A percentile compares a stretch with the other conserved stretches of the same genome.
These are phyloP conservation scores for Saturnispora saitoi DNA, from an alignment of 805 yeast genomes.

Conservation along the genomic window DNA sequence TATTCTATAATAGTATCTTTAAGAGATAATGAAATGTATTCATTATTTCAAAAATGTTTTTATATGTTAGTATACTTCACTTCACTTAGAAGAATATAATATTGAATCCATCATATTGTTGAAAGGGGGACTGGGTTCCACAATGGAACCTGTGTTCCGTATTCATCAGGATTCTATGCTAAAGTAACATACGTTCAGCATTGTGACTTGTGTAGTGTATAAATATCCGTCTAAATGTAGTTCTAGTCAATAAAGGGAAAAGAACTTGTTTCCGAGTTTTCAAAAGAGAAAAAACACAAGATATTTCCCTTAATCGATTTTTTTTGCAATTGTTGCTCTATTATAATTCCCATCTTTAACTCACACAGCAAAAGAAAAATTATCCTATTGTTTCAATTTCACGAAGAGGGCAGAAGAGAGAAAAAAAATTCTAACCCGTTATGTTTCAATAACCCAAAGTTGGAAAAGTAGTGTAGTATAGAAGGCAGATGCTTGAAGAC, in stretches of 20 bases:
- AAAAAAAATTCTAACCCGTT: neutral
- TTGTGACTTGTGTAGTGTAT: neutral
- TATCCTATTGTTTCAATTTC: no score
- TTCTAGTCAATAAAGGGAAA: no score
- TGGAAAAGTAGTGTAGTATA: neutral
- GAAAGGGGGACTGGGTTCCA: neutral
- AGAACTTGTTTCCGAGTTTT: neutral
- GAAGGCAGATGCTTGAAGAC: neutral
- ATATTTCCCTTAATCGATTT: no score
- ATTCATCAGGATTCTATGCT: neutral
- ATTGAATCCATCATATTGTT: neutral
- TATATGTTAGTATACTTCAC: neutral
- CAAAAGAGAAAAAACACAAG: no score
- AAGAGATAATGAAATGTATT: neutral
- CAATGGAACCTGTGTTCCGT: no score
- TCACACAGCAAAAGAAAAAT: no score
- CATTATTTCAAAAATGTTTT: no score
- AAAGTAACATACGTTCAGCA: neutral
- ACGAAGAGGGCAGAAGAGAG: neutral
- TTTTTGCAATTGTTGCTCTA: no score
- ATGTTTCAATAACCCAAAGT: neutral
- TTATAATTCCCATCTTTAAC: no score
- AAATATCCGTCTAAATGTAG: no score
- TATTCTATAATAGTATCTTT: constrained; percentile 23
- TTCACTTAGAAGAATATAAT: neutral